Conservation (phyloP, 1,284 basidiomycete species). For the Schizophyllum amplum region DNA sequence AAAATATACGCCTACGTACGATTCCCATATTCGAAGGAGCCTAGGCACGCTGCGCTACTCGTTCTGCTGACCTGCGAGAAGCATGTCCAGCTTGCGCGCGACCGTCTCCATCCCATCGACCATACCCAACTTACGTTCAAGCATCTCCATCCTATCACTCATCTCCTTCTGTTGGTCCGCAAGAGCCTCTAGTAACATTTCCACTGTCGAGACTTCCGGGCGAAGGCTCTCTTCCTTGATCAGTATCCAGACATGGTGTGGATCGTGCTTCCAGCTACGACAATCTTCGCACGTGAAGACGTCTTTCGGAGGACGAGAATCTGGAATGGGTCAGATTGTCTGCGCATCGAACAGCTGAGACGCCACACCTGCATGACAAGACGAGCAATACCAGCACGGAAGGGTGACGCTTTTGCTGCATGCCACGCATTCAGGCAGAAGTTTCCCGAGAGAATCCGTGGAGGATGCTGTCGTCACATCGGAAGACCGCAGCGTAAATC, state of each 20-base stretch:
- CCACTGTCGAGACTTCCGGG: not conserved
- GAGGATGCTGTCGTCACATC: not conserved
- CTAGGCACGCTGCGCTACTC: too few species aligned
- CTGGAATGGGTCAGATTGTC: not conserved
- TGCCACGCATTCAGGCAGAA: not conserved
- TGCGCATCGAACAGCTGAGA: not conserved
- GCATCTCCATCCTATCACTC: not conserved
- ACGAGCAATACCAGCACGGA: not conserved
- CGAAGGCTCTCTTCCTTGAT: not conserved
- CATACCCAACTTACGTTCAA: not conserved
- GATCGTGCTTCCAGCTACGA: not conserved
- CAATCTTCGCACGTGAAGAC: not conserved
- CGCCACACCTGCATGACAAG: not conserved
- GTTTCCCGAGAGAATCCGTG: too few species aligned
- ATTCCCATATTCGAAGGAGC: too few species aligned
- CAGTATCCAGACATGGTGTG: not conserved
- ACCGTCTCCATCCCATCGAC: too few species aligned
- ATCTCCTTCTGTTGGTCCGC: not conserved
- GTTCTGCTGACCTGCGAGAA: too few species aligned
- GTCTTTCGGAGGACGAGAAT: not conserved
- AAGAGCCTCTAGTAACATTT: not conserved
- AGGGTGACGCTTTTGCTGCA: not conserved
- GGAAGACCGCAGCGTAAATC: not conserved
- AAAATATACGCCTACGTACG: too few species aligned
- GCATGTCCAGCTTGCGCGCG: too few species aligned